phyloP scores from a whole-genome alignment of 2,329 filamentous ascomycete species.

The Bipolaris cookei region DNA sequence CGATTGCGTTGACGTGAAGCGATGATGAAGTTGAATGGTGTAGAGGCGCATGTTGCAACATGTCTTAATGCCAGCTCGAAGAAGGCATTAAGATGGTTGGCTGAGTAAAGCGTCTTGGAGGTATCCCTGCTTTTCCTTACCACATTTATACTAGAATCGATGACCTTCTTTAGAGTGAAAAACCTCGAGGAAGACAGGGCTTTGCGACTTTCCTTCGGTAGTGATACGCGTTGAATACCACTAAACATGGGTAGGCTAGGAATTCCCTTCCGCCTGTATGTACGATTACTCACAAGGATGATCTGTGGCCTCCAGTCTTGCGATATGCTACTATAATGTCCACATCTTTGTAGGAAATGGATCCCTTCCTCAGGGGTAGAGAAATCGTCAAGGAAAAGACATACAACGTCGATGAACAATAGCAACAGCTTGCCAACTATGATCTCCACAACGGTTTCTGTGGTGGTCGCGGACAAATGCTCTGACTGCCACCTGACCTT shows the following conservation, averaged over 20 bases:
- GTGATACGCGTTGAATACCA: not conserved
- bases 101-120: constrained; percentile 18
- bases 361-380: constrained; percentile 7
- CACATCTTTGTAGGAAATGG: constrained; percentile 11
- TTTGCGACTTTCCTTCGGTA: constrained; percentile 3
- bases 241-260: not conserved
- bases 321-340: not conserved
- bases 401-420: constrained; percentile 20
- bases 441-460: constrained; percentile 10
- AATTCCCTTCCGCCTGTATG: not conserved
- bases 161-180: constrained; percentile 9
- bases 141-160: constrained; percentile 6
- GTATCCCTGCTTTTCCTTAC: constrained; percentile 13
- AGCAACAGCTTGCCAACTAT: constrained; percentile 18
- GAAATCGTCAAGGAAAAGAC: constrained; percentile 23
- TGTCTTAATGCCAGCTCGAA: constrained; percentile 16
- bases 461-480: not conserved
- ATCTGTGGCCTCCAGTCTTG: constrained; percentile 11
- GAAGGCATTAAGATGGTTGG: constrained; percentile 16
- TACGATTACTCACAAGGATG: constrained; percentile 16
- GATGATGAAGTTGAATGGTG: constrained; percentile 13
- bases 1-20: constrained; percentile 10
- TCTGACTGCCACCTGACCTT: constrained; percentile 14
- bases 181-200: constrained; percentile 1
- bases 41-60: not conserved